Conservation (phyloP, 805 yeast species). For the Saccharomycopsis sp. region DNA sequence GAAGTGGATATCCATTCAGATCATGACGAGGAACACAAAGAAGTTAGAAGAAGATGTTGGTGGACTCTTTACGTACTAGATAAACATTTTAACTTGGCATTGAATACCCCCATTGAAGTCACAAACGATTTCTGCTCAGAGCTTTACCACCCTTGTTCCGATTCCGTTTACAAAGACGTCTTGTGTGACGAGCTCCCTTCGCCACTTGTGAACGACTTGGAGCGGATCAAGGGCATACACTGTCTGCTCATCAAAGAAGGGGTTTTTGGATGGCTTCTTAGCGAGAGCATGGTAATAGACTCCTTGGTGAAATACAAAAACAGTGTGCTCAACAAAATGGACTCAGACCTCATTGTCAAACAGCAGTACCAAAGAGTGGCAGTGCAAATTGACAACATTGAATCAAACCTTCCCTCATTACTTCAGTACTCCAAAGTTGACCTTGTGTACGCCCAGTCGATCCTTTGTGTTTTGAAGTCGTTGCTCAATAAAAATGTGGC, state of each 20-base stretch:
- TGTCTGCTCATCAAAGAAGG: slow-evolving; percentile 27
- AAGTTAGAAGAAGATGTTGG: slow-evolving; percentile 34
- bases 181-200: slow-evolving; percentile 21
- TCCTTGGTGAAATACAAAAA: slow-evolving; percentile 9
- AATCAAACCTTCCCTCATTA: slow-evolving; percentile 3
- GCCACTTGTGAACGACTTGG: slow-evolving; percentile 26
- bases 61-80: slow-evolving; percentile 35
- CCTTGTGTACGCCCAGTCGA: slow-evolving; percentile 9
- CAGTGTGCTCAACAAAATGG: slow-evolving; percentile 3
- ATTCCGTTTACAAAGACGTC: slow-evolving; percentile 23
- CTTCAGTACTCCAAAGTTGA: slow-evolving; percentile 10
- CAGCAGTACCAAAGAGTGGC: not conserved
- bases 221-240: slow-evolving; percentile 24
- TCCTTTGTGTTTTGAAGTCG: slow-evolving; percentile 4
- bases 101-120: slow-evolving; percentile 28
- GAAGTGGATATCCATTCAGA: slow-evolving; percentile 1
- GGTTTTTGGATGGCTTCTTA: slow-evolving; percentile 33
- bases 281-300: slow-evolving; percentile 29
- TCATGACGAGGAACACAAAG: slow-evolving; percentile 27
- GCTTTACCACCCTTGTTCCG: slow-evolving; percentile 29
- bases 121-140: slow-evolving; percentile 28
- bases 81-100: slow-evolving; percentile 31
- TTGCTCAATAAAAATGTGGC: slow-evolving; percentile 6
- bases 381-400: slow-evolving; percentile 4
- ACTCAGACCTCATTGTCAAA: no score